Base-by-base conservation (phyloP, 495 filamentous ascomycete genomes). In the Corynascus novoguineensis region DNA sequence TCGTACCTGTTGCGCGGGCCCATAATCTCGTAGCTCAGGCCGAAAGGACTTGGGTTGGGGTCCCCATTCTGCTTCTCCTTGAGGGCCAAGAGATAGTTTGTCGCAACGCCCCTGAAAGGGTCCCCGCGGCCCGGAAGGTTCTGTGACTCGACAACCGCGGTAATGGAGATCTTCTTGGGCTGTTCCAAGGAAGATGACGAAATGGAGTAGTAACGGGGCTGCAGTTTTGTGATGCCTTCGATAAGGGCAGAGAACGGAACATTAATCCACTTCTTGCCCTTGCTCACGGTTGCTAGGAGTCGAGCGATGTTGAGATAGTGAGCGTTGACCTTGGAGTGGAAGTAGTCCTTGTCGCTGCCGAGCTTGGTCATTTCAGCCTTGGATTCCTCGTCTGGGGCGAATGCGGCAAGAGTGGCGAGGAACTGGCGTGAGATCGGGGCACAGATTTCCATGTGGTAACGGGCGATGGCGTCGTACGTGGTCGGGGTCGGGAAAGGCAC, bases 171-270 rank as follows among this genome's bases (percentile, higher is more conserved):
- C 75, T 89, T 86, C 68, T 95, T 85, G 72, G 93, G 92, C 59
- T 99, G 92, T 37, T 95, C 93, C 10, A 90, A 71, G 22, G 93
- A 97, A 0, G 92, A 97, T 0, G 95, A 97, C 22, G 93, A 99
- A 71, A 99, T 99, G 24, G 95, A 97, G 78, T 99, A 99, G 79
- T 97, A 99, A 28, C 93, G 89, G 9, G 95, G 92, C 68, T 97
- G 93, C 44, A 99, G 83, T 77, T 95, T 96, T 73, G 87, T 87
- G 52, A 97, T 71, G 60, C 90, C 88, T 76, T 99, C 93, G 60
- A 97, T 93, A 60, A 97, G 83, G 62, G 92, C 82, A 6, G 95
- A 96, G 75, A 99, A 97, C 15, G 93, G 95, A 44, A 96, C 83
- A 44, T 82, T 83, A 21, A 80, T 72, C 87, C 95, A 99, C 44